Evolutionary conservation across 495 filamentous ascomycete genomes (phyloP), one percentile per base, ranked within the genome.

Genomic region (Parathielavia appendiculata): DNA sequence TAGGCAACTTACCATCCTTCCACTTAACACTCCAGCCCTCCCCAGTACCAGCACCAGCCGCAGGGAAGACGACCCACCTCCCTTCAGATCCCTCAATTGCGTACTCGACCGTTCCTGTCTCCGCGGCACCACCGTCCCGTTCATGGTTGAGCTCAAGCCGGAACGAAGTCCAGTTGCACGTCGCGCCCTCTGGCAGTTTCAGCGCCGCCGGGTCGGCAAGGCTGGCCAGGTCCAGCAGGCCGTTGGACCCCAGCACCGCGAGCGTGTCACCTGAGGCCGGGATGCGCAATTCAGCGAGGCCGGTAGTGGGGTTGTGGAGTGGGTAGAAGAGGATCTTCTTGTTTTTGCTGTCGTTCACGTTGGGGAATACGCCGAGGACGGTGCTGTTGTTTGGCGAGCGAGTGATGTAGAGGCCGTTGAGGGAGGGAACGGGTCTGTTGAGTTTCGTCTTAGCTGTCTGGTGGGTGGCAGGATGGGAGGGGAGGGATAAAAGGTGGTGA

Each of bases 21-120:
- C 71, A 75, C 60, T 71, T 75, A 22, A 76, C 62, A 36, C 50
- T 59, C 70, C 72, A 76, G 51, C 56, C 62, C 47, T 39, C 59
- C 7, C 10, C 40, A n/a, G 16, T 14, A 14, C 53, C 51, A 2
- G 23, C 51, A 10, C 32, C 45, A 1, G 39, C 41, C 16, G 49
- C 12, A 16, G 73, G 74, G 53, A 76, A 74, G 14, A 64, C 69
- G 4, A 71, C 65, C 69, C 73, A 76, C 40, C 57, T 32, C 0
- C 72, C 73, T 6, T 51, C 44, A 20, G 16, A 57, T 16, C 11
- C 46, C n/a, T 34, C 44, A 13, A 49, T 64, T 10, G 63, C 65
- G 49, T 71, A 72, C 49, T 40, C 57, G 16, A 72, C 47, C 40
- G 63, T 68, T 14, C 59, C 26, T 2, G 26, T 30, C 26, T 30